Conservation (phyloP, 2,329 filamentous ascomycete genomes). For the Neonectria neomacrospora region DNA sequence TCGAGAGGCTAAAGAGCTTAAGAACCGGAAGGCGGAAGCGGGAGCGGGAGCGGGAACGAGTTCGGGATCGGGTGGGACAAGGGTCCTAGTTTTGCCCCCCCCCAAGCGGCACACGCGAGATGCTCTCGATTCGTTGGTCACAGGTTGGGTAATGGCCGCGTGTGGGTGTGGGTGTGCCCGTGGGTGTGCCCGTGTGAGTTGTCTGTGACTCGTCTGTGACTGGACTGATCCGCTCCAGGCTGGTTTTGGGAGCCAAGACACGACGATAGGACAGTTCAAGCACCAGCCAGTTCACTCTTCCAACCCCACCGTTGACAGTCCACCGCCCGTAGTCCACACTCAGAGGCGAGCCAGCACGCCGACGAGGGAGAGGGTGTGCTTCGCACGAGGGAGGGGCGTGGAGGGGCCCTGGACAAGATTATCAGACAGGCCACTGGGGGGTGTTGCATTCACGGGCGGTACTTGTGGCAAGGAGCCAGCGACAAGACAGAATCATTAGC, state of each 20-base stretch:
- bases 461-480: background rate
- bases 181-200: conserved; percentile 11
- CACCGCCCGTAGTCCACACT: background rate
- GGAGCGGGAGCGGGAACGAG: conserved; percentile 14
- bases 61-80: conserved; percentile 15
- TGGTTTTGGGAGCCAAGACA: conserved; percentile 9
- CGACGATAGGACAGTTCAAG: conserved; percentile 6
- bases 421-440: conserved; percentile 6
- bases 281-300: background rate
- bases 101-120: conserved; percentile 11
- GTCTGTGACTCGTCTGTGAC: conserved; percentile 7
- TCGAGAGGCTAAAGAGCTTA: conserved; percentile 5
- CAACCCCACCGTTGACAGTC: background rate
- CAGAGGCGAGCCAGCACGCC: background rate
- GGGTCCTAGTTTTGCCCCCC: background rate
- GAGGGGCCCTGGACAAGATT: conserved; percentile 6
- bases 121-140: conserved; percentile 7
- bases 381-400: background rate
- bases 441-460: conserved; percentile 9
- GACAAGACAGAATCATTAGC: conserved; percentile 3
- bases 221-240: conserved; percentile 5
- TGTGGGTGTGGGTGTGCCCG: conserved; percentile 1
- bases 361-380: background rate
- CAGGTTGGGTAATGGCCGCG: conserved; percentile 9
- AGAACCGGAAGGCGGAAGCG: conserved; percentile 5